Conservation (phyloP, 2,329 filamentous ascomycete genomes). For the Colletotrichum gloeosporioides region DNA sequence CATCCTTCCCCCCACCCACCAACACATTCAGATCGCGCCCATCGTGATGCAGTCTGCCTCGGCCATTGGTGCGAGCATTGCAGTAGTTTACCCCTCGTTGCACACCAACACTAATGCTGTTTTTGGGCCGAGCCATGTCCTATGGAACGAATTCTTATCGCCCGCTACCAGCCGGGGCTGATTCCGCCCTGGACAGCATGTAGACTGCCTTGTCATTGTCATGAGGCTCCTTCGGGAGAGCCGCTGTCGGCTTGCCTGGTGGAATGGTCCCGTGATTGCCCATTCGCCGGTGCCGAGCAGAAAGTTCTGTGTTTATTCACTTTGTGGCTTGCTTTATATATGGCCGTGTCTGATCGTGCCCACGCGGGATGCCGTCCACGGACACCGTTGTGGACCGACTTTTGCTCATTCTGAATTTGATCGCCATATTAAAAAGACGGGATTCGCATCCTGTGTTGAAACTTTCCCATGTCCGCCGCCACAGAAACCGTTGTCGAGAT, state of each 20-base stretch:
- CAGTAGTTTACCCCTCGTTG: background rate
- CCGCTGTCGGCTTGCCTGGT: background rate
- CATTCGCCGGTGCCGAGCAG: background rate
- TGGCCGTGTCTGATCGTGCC: background rate
- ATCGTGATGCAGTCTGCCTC: slow-evolving; percentile 13
- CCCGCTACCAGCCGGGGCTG: slow-evolving; percentile 1
- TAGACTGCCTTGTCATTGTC: slow-evolving; percentile 10
- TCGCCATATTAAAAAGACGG: background rate
- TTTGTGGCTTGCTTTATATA: background rate
- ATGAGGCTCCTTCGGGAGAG: background rate
- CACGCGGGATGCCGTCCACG: background rate
- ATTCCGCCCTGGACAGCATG: background rate
- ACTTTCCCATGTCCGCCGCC: background rate
- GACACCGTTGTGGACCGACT: background rate
- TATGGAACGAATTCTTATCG: background rate
- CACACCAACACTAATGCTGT: background rate
- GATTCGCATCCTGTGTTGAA: background rate
- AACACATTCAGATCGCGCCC: background rate
- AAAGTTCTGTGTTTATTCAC: background rate
- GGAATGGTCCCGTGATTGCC: background rate
- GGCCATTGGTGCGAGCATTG: background rate
- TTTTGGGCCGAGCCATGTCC: background rate
- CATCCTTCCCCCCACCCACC: background rate
- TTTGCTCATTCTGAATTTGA: background rate
- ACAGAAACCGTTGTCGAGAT: background rate